Evolutionary conservation across 2,329 filamentous ascomycete genomes (phyloP).

Genomic region (Fusarium lateritium): DNA sequence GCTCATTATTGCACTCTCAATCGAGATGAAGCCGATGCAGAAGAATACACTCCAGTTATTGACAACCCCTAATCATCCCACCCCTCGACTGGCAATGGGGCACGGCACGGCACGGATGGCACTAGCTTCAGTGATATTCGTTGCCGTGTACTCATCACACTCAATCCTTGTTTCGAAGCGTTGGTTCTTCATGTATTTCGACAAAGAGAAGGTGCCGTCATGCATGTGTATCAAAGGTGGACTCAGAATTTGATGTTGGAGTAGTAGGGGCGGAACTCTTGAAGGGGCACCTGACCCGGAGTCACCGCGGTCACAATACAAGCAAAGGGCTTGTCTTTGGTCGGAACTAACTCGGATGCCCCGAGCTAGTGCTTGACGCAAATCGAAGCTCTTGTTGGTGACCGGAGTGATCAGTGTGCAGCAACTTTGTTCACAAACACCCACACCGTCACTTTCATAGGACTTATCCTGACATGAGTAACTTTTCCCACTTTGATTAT

Average conservation of each 20-base stretch:
- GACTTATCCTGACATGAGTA: conserved; percentile 21
- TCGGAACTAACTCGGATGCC: conserved; percentile 13
- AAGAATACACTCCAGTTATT: conserved; percentile 20
- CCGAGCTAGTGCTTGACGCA: conserved; percentile 28
- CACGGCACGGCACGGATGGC: conserved; percentile 27
- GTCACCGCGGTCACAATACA: conserved; percentile 12
- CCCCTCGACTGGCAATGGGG: conserved; percentile 24
- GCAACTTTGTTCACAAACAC: conserved; percentile 31
- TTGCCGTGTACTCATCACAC: conserved; percentile 18
- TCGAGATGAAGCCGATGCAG: conserved; percentile 31
- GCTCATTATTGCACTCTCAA: conserved; percentile 20
- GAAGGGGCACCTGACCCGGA: conserved; percentile 24
- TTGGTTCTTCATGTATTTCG: conserved; percentile 23
- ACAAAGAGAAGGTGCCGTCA: conserved; percentile 20
- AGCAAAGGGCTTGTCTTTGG: conserved; percentile 35
- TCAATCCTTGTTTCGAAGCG: conserved; percentile 18
- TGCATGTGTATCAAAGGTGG: conserved; percentile 15
- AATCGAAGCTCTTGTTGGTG: conserved; percentile 45
- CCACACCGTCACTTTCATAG: conserved; percentile 40
- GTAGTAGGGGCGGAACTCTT: conserved; percentile 20
- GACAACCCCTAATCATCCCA: conserved; percentile 15
- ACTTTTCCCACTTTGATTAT: conserved; percentile 22
- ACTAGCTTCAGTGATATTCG: conserved; percentile 16
- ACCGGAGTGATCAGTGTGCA: conserved; percentile 37
- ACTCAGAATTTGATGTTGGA: conserved; percentile 26